Percentiles rank a stretch among this genome's conserved stretches.
Conservation (phyloP, 352 stramenopile genomes). For the Phytophthora tentaculata region DNA sequence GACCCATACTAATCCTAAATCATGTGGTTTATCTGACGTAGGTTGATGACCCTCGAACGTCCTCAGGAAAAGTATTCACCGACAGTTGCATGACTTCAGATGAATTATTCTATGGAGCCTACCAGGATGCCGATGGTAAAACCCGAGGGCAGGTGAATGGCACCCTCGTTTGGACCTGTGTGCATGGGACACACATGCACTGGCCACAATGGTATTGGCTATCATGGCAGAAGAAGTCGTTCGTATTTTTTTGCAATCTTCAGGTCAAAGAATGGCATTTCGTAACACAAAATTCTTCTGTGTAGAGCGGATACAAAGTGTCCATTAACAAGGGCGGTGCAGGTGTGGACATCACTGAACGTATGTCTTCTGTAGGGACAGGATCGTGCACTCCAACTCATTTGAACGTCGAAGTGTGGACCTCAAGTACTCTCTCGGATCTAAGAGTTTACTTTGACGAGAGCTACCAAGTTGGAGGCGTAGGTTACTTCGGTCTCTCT, state of each 20-base stretch:
- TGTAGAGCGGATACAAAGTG: slow-evolving; percentile 41
- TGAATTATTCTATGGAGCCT: slow-evolving; percentile 32
- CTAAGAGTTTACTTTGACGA: slow-evolving; percentile 52
- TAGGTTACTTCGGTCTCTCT: slow-evolving; percentile 49
- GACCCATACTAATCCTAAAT: too few relatives aligned
- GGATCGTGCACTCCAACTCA: slow-evolving; percentile 61
- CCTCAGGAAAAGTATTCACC: slow-evolving; percentile 14
- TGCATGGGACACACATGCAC: slow-evolving; percentile 51
- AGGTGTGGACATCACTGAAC: slow-evolving; percentile 26
- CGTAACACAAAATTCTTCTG: neutral
- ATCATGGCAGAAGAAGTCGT: slow-evolving; percentile 51
- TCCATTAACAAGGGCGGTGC: slow-evolving; percentile 19
- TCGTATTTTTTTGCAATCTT: neutral
- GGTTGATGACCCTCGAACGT: slow-evolving; percentile 16
- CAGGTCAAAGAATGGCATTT: neutral
- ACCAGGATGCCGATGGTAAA: slow-evolving; percentile 17
- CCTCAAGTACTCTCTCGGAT: slow-evolving; percentile 31
- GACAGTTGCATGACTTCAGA: slow-evolving; percentile 11
- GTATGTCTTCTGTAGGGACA: slow-evolving; percentile 37
- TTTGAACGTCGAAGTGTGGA: slow-evolving; percentile 67
- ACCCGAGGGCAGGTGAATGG: slow-evolving; percentile 27
- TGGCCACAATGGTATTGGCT: slow-evolving; percentile 44
- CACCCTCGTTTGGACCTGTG: slow-evolving; percentile 42
- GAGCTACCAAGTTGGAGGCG: slow-evolving; percentile 34
- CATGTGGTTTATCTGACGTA: neutral